Evolutionary conservation across 805 yeast genomes (phyloP).

Genomic region (Saturnispora dispora): DNA sequence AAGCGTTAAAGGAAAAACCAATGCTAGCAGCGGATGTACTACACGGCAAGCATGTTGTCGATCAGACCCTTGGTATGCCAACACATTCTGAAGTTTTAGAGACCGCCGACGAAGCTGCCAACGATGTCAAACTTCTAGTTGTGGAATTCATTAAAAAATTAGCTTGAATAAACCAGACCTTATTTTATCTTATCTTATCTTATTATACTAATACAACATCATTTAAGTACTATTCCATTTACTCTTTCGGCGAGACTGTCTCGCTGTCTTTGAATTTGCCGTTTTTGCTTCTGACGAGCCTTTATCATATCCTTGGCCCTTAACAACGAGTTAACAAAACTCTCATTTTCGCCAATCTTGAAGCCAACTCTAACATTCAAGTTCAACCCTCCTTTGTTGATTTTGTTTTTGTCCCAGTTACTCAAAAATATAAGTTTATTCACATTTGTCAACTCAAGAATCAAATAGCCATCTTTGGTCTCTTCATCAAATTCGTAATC

Average conservation of each 20-base stretch:
- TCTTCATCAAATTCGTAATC: conserved; percentile 68
- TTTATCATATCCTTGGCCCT: conserved; percentile 51
- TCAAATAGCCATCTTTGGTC: conserved; percentile 50
- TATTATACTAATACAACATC: background rate
- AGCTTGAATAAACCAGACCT: background rate
- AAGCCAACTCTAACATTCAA: conserved; percentile 29
- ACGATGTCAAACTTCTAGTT: conserved; percentile 66
- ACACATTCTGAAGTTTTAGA: conserved; percentile 87
- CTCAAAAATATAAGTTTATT: conserved; percentile 50
- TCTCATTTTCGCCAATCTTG: conserved; percentile 38
- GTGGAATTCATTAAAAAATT: conserved; percentile 41
- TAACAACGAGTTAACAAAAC: conserved; percentile 65
- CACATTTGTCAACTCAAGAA: conserved; percentile 49
- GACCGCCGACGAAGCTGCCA: conserved; percentile 70
- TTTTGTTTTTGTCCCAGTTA: conserved; percentile 30
- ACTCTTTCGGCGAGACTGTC: background rate
- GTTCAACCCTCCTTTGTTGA: conserved; percentile 27
- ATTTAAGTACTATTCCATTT: background rate
- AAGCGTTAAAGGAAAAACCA: conserved; percentile 62
- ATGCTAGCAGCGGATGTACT: conserved; percentile 50
- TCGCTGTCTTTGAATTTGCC: conserved; percentile 3
- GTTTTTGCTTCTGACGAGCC: conserved; percentile 9
- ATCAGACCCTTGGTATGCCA: conserved; percentile 63
- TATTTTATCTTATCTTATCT: background rate
- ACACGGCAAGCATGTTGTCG: conserved; percentile 21